Percentiles rank a stretch among this genome's conserved stretches.
Conservation (phyloP, 306 rosid species). For the Acacia confusa region DNA sequence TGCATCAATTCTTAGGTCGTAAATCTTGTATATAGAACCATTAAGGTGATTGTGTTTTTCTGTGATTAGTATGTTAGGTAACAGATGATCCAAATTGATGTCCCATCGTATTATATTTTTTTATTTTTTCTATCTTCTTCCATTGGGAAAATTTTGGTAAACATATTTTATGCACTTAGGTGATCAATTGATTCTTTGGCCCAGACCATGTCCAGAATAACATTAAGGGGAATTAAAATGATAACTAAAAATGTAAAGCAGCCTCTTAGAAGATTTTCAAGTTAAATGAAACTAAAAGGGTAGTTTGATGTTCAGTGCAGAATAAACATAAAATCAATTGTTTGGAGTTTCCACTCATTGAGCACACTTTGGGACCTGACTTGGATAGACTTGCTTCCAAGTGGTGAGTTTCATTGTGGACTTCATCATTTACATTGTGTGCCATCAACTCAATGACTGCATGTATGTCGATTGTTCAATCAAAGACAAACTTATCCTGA, state of each 20-base stretch:
- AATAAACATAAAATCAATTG: slow-evolving; percentile 79
- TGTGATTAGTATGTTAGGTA: background rate
- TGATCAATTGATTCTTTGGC: background rate
- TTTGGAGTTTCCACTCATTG: slow-evolving; percentile 96
- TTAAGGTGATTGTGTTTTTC: background rate
- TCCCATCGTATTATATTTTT: background rate
- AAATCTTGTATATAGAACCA: background rate
- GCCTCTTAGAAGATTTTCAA: slow-evolving; percentile 7
- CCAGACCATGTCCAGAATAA: background rate
- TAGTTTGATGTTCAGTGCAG: slow-evolving; percentile 59
- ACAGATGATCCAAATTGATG: background rate
- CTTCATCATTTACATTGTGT: background rate
- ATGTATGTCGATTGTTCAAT: background rate
- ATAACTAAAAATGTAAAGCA: background rate
- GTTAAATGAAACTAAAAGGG: slow-evolving; percentile 26
- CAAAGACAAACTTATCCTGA: background rate
- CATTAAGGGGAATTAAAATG: slow-evolving; percentile 20
- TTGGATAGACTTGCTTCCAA: slow-evolving; percentile 62
- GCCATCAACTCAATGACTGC: background rate
- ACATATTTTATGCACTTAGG: background rate
- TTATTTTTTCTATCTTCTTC: slow-evolving; percentile 7
- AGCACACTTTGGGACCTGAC: slow-evolving; percentile 84
- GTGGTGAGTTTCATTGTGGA: slow-evolving; percentile 48
- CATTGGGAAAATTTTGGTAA: background rate
- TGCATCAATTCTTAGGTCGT: slow-evolving; percentile 5